Evolutionary conservation across 1,139 yeast species (phyloP), one percentile per base, ranked within the genome.

Genomic region (Nakaseomyces nivariensis): DNA sequence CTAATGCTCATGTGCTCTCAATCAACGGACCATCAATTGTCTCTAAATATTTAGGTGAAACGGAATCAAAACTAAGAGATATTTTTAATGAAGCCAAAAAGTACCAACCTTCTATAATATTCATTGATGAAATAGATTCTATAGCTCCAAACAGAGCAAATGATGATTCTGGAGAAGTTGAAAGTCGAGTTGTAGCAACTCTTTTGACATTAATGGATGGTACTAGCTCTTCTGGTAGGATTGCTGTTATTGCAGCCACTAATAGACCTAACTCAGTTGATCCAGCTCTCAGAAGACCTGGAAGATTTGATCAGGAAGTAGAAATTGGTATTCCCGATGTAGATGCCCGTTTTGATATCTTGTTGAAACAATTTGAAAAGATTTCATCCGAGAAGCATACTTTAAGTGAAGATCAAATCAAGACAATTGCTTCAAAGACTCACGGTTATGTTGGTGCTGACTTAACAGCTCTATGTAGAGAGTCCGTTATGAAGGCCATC

Each of bases 51-150:
- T 69, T 89, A 41, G 98, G 98, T 4, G 97, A 90, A 60, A 89
- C 97, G 0, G 98, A 92, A 64, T 79, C 81, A 52, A 82, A 89
- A 11, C 70, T 92, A 11, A 72, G 96, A 52, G 85, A 78, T n/a
- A 76, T 85, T 26, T 92, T 92, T 62, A 76, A 77, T 17, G 97
- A 92, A 63, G 97, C 97, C 0, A 72, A 79, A 48, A 77, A 77
- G 59, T 89, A 76, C 62, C 96, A 90, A 59, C 98, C 98, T 0
- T 72, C 95, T 0, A 81, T 92, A 34, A 77, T 92, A 4, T 80
- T 92, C 58, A 81, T 92, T 66, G 98, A 92, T 68, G 98, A 92
- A 62, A 81, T 92, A 37, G 97, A 92, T 63, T 87, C 96, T 0
- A 68, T 92, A 37, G 95, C 88, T 0, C 97, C 97, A 32, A 83